Conservation (phyloP, 2,329 filamentous ascomycete genomes). For the Parastagonospora nodorum region DNA sequence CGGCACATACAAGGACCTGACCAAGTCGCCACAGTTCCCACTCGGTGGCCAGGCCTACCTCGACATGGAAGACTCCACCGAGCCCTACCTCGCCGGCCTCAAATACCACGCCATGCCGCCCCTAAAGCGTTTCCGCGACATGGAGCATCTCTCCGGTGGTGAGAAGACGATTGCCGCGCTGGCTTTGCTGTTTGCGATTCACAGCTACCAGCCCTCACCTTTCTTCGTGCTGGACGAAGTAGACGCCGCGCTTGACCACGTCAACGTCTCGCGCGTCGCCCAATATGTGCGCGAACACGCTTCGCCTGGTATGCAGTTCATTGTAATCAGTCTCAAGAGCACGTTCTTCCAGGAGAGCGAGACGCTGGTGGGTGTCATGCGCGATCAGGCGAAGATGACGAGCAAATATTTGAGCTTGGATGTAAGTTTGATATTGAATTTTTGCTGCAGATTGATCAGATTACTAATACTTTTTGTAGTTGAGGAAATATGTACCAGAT, state of each 20-base stretch:
- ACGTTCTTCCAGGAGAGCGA: constrained; percentile 96
- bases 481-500: constrained; percentile 33
- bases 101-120: constrained; percentile 99
- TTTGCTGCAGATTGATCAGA: no score
- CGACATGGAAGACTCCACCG: constrained; percentile 94
- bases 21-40: constrained; percentile 85
- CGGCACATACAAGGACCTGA: constrained; percentile 93
- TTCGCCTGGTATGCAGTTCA: constrained; percentile 97
- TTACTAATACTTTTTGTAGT: no score
- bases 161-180: constrained; percentile 99
- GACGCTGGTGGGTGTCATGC: constrained; percentile 91
- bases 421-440: no score
- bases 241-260: constrained; percentile 96
- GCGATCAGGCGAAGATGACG: constrained; percentile 92
- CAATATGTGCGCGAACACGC: constrained; percentile 95
- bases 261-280: constrained; percentile 93
- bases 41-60: constrained; percentile 89
- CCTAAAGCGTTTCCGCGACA: constrained; percentile 96
- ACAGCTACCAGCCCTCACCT: constrained; percentile 91
- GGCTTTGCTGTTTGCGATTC: constrained; percentile 94
- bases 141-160: constrained; percentile 96
- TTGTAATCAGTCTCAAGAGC: constrained; percentile 95
- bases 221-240: constrained; percentile 99
- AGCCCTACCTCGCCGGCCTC: constrained; percentile 92
- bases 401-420: constrained; percentile 91